Evolutionary conservation across 139 green algal species (phyloP).

Genomic region (Coelastrella sp.): DNA sequence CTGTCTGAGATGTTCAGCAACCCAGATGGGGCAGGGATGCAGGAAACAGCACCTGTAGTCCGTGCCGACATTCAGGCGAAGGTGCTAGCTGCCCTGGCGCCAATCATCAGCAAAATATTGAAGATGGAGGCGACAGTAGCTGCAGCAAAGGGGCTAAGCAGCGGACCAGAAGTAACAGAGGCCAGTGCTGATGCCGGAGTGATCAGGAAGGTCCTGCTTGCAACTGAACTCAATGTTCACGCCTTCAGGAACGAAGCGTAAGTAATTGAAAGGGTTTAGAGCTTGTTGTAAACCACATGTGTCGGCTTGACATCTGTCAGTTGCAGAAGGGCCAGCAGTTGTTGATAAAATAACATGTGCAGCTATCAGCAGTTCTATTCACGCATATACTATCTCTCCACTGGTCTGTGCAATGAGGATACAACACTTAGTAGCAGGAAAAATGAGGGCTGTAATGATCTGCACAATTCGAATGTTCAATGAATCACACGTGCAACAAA

Average conservation of each 20-base stretch:
- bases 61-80: neutral
- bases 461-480: too few relatives aligned
- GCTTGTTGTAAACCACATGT: too few relatives aligned
- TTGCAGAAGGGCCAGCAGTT: neutral
- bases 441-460: too few relatives aligned
- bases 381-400: too few relatives aligned
- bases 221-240: constrained; percentile 32
- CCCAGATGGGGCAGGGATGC: neutral
- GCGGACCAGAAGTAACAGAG: neutral
- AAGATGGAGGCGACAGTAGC: neutral
- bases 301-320: too few relatives aligned
- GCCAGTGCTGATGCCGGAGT: neutral
- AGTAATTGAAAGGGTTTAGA: neutral
- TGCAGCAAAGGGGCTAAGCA: neutral
- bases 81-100: neutral
- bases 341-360: neutral
- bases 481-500: too few relatives aligned
- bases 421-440: too few relatives aligned
- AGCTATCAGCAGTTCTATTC: too few relatives aligned
- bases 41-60: neutral
- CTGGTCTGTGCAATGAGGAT: too few relatives aligned
- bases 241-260: neutral
- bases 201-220: constrained; percentile 23
- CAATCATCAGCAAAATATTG: constrained; percentile 9
- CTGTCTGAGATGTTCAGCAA: constrained; percentile 26